Percentiles rank a stretch among this genome's conserved stretches.
Evolutionary conservation across 2,329 filamentous ascomycete species (phyloP).

Genomic region (Colletotrichum eremochloae): DNA sequence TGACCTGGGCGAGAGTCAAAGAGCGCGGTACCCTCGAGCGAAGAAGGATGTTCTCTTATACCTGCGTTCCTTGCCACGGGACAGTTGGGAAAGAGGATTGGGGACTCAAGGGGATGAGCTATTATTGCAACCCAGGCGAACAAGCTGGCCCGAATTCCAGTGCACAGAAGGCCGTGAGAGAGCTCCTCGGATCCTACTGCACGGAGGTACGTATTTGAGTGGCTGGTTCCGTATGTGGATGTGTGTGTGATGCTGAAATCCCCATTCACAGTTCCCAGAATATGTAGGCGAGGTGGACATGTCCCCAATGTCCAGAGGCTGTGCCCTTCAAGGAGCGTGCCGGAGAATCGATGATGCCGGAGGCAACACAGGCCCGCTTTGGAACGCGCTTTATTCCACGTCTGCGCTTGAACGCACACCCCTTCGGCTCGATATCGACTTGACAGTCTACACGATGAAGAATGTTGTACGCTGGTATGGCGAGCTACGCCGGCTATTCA

Average conservation of each 20-base stretch:
- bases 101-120: neutral
- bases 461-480: neutral
- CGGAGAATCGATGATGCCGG: neutral
- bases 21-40: neutral
- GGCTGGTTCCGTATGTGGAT: neutral
- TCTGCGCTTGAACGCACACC: neutral
- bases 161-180: slow-evolving; percentile 5
- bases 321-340: neutral
- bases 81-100: neutral
- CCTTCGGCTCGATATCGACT: slow-evolving; percentile 11
- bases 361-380: neutral
- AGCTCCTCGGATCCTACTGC: slow-evolving; percentile 1
- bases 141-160: neutral
- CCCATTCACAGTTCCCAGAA: neutral
- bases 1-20: neutral
- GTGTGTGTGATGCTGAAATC: neutral
- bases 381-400: neutral
- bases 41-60: neutral
- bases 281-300: neutral
- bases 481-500: neutral
- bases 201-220: neutral
- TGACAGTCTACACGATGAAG: slow-evolving; percentile 3
- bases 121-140: neutral
- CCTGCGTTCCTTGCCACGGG: neutral
- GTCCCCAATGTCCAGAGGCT: neutral